Conservation (phyloP, 176 grass and related monocot species). For the Juncus inflexus region DNA sequence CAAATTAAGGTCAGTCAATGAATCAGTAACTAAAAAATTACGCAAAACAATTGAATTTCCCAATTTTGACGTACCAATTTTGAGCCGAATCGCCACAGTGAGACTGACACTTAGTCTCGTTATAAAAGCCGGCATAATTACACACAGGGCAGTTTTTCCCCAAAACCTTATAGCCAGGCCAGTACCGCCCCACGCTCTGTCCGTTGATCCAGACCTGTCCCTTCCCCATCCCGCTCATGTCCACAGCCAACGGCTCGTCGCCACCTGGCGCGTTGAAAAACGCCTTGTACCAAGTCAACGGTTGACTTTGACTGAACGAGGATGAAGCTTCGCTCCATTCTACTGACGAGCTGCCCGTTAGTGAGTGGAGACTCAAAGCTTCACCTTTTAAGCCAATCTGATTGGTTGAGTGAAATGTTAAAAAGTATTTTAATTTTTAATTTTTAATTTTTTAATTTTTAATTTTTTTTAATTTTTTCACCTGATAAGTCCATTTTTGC, state of each 20-base stretch:
- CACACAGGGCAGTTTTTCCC: constrained; percentile 57
- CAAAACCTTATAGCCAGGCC: constrained; percentile 71
- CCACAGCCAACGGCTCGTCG: constrained; percentile 87
- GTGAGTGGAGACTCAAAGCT: constrained; percentile 67
- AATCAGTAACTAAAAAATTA: background rate
- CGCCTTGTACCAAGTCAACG: constrained; percentile 96
- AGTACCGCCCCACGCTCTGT: constrained; percentile 86
- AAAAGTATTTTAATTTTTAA: no score
- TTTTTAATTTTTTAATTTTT: no score
- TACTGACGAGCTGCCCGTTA: constrained; percentile 78
- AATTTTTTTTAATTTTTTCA: constrained; percentile 7
- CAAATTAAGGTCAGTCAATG: background rate
- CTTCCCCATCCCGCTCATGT: constrained; percentile 95
- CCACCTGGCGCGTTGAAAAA: constrained; percentile 94
- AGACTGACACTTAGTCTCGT: constrained; percentile 86
- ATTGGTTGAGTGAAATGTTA: background rate
- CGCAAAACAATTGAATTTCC: background rate
- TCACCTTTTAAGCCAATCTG: constrained; percentile 96
- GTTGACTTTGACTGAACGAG: constrained; percentile 44
- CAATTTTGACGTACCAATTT: constrained; percentile 53
- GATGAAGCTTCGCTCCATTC: constrained; percentile 71
- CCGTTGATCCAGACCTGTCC: constrained; percentile 97
- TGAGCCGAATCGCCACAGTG: constrained; percentile 90
- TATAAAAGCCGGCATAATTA: constrained; percentile 73
- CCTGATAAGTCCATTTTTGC: constrained; percentile 98